Conservation (phyloP, 2,329 filamentous ascomycete species). For the Ceratocystis destructans region DNA sequence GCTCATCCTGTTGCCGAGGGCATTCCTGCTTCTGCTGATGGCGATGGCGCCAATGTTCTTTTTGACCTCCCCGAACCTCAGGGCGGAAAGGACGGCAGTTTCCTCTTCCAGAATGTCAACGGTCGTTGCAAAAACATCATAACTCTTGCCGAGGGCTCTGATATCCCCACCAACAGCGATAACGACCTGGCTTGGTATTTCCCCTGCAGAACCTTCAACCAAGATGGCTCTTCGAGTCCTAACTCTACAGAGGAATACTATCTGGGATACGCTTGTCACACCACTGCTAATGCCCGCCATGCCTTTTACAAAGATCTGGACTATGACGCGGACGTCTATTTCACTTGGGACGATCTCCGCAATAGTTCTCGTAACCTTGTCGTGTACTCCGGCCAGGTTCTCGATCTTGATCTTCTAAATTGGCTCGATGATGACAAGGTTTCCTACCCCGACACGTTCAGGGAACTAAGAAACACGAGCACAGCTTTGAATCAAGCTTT, state of each 20-base stretch:
- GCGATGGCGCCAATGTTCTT: conserved; percentile 58
- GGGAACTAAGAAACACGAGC: conserved; percentile 58
- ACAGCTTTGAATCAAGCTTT: conserved; percentile 48
- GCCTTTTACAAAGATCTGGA: conserved; percentile 59
- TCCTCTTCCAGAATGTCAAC: conserved; percentile 97
- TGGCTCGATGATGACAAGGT: conserved; percentile 86
- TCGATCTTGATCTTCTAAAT: conserved; percentile 73
- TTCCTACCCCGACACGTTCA: conserved; percentile 59
- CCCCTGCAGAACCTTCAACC: conserved; percentile 79
- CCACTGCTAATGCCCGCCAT: conserved; percentile 50
- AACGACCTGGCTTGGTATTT: conserved; percentile 90
- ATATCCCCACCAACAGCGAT: conserved; percentile 61
- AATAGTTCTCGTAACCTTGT: conserved; percentile 82
- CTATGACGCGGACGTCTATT: conserved; percentile 77
- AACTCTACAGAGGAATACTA: conserved; percentile 67
- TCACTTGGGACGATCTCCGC: conserved; percentile 85
- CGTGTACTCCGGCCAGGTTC: conserved; percentile 85
- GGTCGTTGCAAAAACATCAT: conserved; percentile 90
- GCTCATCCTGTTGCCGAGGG: conserved; percentile 68
- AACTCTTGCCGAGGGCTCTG: conserved; percentile 53
- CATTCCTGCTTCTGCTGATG: conserved; percentile 44
- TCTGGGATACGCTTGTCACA: conserved; percentile 80
- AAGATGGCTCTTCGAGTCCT: conserved; percentile 71
- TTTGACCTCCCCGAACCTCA: conserved; percentile 73
- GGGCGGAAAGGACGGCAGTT: conserved; percentile 84